phyloP scores from a whole-genome alignment of 1,284 basidiomycete species.

The Apiotrichum sp. region DNA sequence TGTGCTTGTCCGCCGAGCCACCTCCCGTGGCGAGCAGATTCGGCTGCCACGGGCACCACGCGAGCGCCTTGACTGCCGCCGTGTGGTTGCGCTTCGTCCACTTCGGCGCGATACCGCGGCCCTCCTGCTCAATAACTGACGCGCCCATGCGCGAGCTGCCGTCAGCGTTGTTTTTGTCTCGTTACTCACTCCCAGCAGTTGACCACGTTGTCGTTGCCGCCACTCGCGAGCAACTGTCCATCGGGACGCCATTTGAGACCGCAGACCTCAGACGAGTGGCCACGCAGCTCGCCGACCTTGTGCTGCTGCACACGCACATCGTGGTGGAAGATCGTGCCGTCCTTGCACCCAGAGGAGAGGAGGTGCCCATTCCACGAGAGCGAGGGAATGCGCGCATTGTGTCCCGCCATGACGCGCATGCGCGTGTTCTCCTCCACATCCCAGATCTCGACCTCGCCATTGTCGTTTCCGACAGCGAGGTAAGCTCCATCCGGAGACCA shows the following conservation, averaged over 20 bases:
- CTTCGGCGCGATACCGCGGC: slow-evolving; percentile 61
- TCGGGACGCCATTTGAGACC: slow-evolving; percentile 63
- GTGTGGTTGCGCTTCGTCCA: slow-evolving; percentile 93
- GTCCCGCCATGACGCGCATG: slow-evolving; percentile 80
- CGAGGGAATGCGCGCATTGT: slow-evolving; percentile 67
- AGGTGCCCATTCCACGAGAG: slow-evolving; percentile 82
- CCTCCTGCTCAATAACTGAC: slow-evolving; percentile 40
- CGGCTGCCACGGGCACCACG: slow-evolving; percentile 97
- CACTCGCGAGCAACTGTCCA: slow-evolving; percentile 82
- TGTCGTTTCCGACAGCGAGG: slow-evolving; percentile 73
- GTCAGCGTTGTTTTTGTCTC: not conserved
- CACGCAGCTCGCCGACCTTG: slow-evolving; percentile 80
- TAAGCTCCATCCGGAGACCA: slow-evolving; percentile 84
- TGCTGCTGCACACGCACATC: slow-evolving; percentile 82
- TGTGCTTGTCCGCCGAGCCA: slow-evolving; percentile 87
- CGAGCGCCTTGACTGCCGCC: slow-evolving; percentile 91
- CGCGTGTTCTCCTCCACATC: slow-evolving; percentile 75
- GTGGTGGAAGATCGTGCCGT: slow-evolving; percentile 89
- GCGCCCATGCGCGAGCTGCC: slow-evolving; percentile 54
- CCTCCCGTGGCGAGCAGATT: slow-evolving; percentile 89
- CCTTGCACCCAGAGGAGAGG: slow-evolving; percentile 77
- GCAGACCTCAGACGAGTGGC: slow-evolving; percentile 78
- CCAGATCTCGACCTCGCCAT: slow-evolving; percentile 92
- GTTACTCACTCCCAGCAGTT: slow-evolving; percentile 77
- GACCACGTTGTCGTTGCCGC: slow-evolving; percentile 93